phyloP scores from a whole-genome alignment of 164 flowering plant species.

The Tetracentron sinense region DNA sequence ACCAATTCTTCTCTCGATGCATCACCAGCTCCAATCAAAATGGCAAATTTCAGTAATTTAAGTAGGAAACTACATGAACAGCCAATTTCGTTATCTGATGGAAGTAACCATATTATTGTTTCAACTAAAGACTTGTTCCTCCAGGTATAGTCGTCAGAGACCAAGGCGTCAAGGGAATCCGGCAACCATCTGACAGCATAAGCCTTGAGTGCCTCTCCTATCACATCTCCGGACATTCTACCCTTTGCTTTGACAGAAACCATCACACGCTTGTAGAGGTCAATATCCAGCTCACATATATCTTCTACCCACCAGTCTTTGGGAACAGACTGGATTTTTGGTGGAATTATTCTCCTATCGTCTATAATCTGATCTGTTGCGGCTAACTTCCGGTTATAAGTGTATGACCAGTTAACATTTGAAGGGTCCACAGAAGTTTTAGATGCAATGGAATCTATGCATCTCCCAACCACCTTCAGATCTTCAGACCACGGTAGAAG shows the following conservation, averaged over 20 bases:
- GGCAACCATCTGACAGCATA: conserved; percentile 84
- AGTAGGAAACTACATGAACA: conserved; percentile 85
- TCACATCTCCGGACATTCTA: conserved; percentile 61
- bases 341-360: conserved; percentile 24
- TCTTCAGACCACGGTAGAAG: conserved; percentile 79
- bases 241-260: conserved; percentile 72
- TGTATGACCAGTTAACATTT: conserved; percentile 73
- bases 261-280: conserved; percentile 70
- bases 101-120: conserved; percentile 63
- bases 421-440: conserved; percentile 79
- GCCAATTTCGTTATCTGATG: conserved; percentile 44
- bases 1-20: conserved; percentile 52
- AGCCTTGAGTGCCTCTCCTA: conserved; percentile 77
- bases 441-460: conserved; percentile 82
- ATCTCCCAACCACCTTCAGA: conserved; percentile 74
- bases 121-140: conserved; percentile 62
- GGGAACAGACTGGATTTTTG: conserved; percentile 47
- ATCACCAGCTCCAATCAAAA: conserved; percentile 63
- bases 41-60: conserved; percentile 65
- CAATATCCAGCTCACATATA: conserved; percentile 80
- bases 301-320: conserved; percentile 97
- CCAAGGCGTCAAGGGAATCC: conserved; percentile 46
- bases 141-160: conserved; percentile 42
- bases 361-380: conserved; percentile 32
- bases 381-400: conserved; percentile 57